These are phyloP conservation scores for Lentinula boryana DNA, from an alignment of 768 basidiomycete species.

Conservation along the genomic window DNA sequence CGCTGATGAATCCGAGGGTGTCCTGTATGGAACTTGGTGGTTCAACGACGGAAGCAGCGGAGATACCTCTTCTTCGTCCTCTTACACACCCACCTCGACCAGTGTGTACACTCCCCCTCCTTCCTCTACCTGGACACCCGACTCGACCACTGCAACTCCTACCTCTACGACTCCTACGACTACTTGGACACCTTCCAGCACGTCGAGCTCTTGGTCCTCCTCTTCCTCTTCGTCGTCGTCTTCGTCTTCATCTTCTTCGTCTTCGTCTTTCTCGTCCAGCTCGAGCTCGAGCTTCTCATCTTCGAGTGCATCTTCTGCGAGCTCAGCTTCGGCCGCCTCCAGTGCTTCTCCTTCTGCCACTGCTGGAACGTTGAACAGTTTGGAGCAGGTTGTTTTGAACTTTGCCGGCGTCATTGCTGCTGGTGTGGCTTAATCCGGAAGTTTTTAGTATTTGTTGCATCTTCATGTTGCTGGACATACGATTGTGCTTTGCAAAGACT, in stretches of 20 bases:
- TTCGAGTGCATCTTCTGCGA: not conserved
- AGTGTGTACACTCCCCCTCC: slow-evolving; percentile 14
- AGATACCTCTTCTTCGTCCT: slow-evolving; percentile 17
- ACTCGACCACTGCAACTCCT: slow-evolving; percentile 17
- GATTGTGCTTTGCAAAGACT: not conserved
- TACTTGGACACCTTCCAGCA: not conserved
- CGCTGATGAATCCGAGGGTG: slow-evolving; percentile 32
- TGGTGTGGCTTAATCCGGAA: not conserved
- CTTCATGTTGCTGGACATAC: not conserved
- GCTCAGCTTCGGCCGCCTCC: not conserved
- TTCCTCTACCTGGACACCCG: slow-evolving; percentile 9
- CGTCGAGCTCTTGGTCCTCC: not conserved
- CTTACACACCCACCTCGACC: slow-evolving; percentile 4
- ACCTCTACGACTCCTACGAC: slow-evolving; percentile 1
- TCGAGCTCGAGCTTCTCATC: slow-evolving; percentile 2
- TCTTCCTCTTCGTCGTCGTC: not conserved
- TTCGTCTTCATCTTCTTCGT: not conserved
- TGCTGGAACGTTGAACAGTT: not conserved
- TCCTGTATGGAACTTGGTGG: slow-evolving; percentile 46
- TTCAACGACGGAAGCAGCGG: slow-evolving; percentile 22
- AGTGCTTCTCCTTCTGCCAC: slow-evolving; percentile 3
- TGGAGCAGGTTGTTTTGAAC: slow-evolving; percentile 6
- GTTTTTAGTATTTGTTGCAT: not conserved
- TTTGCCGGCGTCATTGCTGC: slow-evolving; percentile 2
- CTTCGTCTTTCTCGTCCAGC: not conserved